Evolutionary conservation across 1,284 basidiomycete species (phyloP), one percentile per base, ranked within the genome.

Genomic region (Kalmanozyma brasiliensis): DNA sequence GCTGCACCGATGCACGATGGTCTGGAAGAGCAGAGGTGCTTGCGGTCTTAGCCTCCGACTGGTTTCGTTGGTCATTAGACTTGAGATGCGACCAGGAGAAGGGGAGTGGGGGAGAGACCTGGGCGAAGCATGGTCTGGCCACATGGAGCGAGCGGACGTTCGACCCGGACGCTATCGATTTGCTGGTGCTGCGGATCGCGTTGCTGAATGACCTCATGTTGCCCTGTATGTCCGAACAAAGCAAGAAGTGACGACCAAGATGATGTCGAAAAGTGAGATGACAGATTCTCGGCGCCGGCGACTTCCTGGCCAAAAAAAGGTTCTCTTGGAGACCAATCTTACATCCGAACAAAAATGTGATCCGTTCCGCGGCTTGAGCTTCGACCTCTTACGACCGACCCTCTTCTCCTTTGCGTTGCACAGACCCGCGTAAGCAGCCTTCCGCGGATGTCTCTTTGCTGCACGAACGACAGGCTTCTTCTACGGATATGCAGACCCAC

Each of bases 11-110:
- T 2, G 55, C 44, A 14, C 65, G 53, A 26, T 68, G 55, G 38
- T 59, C 51, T 36, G 49, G 49, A 2, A 58, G 7, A 8, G 43
- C 4, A 2, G 52, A n/a, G 0, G 52, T 48, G 3, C 37, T 38
- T 7, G 48, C 14, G 1, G 19, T 23, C 8, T 33, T 26, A 4
- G 47, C 16, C 10, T 43, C 41, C 7, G 56, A 16, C 10, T 51
- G 34, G 19, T 24, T 33, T 34, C 16, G 38, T 11, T 58, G 56
- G 26, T 60, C 63, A 23, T 66, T 43, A 6, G 48, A 29, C 34
- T 56, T 49, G 36, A 66, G 56, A 24, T 60, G 63, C 9, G 63
- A 66, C 63, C 63, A 66, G 8, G 63, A 59, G 30, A 66, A 56
- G 24, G 63, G 52, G 10, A 66, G 48, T 1, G 63, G 63, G 1